Percentiles rank a stretch among this genome's conserved stretches.
These are phyloP conservation scores for Xylariaceae sp. DNA, from an alignment of 2,329 filamentous ascomycete species.

Conservation along the genomic window DNA sequence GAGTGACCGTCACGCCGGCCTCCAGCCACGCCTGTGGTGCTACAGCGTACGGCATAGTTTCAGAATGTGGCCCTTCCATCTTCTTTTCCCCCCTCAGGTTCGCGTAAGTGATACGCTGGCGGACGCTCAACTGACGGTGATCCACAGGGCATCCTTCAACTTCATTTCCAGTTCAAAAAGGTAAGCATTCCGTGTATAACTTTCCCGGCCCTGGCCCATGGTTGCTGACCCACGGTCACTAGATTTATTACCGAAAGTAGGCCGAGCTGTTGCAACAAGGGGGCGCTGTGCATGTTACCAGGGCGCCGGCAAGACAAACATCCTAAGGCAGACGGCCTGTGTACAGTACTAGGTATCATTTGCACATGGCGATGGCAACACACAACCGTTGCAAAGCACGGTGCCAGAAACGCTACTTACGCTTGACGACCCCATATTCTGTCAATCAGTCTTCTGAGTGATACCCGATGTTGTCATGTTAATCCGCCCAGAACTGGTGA, in stretches of 20 bases:
- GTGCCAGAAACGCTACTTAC: constrained; percentile 3
- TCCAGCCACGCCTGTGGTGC: constrained; percentile 16
- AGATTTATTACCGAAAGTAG: constrained; percentile 40
- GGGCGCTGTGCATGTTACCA: background rate
- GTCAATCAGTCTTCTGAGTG: constrained; percentile 2
- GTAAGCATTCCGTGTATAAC: constrained; percentile 41
- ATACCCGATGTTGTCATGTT: constrained; percentile 14
- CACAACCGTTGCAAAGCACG: constrained; percentile 8
- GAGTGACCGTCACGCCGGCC: constrained; percentile 9
- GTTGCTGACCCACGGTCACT: constrained; percentile 21
- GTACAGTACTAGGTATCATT: constrained; percentile 16
- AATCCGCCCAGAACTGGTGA: constrained; percentile 19
- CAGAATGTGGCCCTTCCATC: constrained; percentile 13
- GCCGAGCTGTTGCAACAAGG: constrained; percentile 4
- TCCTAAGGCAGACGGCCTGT: constrained; percentile 6
- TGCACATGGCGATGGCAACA: constrained; percentile 17
- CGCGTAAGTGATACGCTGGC: constrained; percentile 1
- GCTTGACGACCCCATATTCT: background rate
- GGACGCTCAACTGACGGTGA: constrained; percentile 24
- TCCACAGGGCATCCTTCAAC: constrained; percentile 77
- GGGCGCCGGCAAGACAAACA: constrained; percentile 5
- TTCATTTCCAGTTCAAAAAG: constrained; percentile 99
- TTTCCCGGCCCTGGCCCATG: background rate
- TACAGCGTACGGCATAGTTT: constrained; percentile 19
- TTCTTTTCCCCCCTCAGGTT: constrained; percentile 7